phyloP scores from a whole-genome alignment of 495 filamentous ascomycete species.

The Aspergillus avenaceus region DNA sequence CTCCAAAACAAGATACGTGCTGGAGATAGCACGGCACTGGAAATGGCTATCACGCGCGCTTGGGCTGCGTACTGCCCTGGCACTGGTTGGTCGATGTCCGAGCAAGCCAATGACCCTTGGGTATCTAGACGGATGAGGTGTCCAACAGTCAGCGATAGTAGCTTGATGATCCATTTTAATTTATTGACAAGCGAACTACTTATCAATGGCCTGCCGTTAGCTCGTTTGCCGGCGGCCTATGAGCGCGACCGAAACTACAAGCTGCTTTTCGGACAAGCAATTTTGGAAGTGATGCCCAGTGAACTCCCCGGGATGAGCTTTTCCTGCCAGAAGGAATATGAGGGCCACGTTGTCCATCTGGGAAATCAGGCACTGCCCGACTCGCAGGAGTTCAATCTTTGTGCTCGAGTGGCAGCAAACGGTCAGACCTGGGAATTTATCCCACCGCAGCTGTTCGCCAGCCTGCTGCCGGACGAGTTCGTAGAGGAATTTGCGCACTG shows the following conservation, averaged over 20 bases:
- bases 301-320: constrained; percentile 41
- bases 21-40: constrained; percentile 17
- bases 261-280: constrained; percentile 36
- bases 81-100: constrained; percentile 16
- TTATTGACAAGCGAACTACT: constrained; percentile 53
- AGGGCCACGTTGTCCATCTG: constrained; percentile 34
- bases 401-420: constrained; percentile 11
- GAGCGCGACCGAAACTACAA: constrained; percentile 34
- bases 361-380: constrained; percentile 13
- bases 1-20: constrained; percentile 9
- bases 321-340: constrained; percentile 25
- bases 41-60: constrained; percentile 28
- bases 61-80: constrained; percentile 34
- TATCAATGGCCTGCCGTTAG: constrained; percentile 50
- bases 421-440: constrained; percentile 39
- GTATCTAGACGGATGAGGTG: not conserved
- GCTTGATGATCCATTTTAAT: constrained; percentile 44
- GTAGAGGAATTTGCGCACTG: constrained; percentile 52
- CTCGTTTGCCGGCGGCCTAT: constrained; percentile 46
- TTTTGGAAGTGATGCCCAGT: constrained; percentile 40
- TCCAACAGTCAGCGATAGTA: constrained; percentile 10
- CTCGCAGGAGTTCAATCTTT: constrained; percentile 12
- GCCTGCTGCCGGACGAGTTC: constrained; percentile 44
- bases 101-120: not conserved
- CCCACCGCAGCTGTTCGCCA: constrained; percentile 32